Conservation (phyloP, 2,329 filamentous ascomycete species). For the Fusarium stilboides region DNA sequence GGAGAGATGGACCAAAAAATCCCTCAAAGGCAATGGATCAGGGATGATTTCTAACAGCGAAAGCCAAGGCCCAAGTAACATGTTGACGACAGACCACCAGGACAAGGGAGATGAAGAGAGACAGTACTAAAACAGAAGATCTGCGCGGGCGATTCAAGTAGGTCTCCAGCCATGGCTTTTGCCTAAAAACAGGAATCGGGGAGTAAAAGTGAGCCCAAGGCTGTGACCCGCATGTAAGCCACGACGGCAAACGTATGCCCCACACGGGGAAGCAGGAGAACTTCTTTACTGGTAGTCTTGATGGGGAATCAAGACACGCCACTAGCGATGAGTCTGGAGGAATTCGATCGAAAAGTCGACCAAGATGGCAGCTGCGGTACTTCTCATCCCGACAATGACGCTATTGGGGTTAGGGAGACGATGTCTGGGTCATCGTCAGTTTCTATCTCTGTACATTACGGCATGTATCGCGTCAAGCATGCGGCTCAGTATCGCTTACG, state of each 20-base stretch:
- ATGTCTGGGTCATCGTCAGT: too few species aligned
- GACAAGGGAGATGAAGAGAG: slow-evolving; percentile 40
- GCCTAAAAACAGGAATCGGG: slow-evolving; percentile 27
- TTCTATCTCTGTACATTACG: too few species aligned
- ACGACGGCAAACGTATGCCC: slow-evolving; percentile 16
- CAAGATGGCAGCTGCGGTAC: slow-evolving; percentile 18
- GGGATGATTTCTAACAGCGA: slow-evolving; percentile 16
- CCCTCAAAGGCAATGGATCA: slow-evolving; percentile 28
- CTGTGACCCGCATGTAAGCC: slow-evolving; percentile 8
- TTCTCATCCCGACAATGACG: slow-evolving; percentile 5
- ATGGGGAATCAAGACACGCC: slow-evolving; percentile 3
- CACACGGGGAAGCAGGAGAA: slow-evolving; percentile 5
- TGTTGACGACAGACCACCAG: slow-evolving; percentile 11
- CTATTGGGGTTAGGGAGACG: not conserved
- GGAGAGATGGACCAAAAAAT: slow-evolving; percentile 23
- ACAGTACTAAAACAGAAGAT: slow-evolving; percentile 39
- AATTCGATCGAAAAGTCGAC: not conserved
- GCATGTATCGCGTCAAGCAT: not conserved
- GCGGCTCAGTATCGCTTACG: slow-evolving; percentile 8
- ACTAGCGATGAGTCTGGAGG: not conserved
- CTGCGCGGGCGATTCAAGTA: slow-evolving; percentile 34
- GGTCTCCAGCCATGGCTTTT: slow-evolving; percentile 15
- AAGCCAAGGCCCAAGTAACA: slow-evolving; percentile 34
- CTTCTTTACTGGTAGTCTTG: not conserved
- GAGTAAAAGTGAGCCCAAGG: not conserved